Percentiles rank a stretch among this genome's conserved stretches.
phyloP scores from a whole-genome alignment of 2,329 filamentous ascomycete species.

The Reticulascus tulasneorum region DNA sequence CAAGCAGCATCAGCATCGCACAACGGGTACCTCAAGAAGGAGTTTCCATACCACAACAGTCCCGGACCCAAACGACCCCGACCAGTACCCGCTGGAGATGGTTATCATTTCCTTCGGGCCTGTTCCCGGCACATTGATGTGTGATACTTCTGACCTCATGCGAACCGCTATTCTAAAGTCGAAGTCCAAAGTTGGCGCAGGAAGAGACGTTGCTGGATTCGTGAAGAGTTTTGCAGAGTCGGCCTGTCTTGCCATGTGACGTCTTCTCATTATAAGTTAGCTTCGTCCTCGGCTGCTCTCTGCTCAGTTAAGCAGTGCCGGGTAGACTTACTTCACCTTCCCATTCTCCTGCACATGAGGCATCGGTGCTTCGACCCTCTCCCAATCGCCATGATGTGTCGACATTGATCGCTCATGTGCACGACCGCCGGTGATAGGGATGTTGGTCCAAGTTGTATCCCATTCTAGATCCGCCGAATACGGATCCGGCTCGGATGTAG shows the following conservation, averaged over 20 bases:
- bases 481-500: no score
- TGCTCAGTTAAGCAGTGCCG: not conserved
- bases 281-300: not conserved
- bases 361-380: not conserved
- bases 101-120: conserved; percentile 40
- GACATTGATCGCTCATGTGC: not conserved
- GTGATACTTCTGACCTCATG: not conserved
- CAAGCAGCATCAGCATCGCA: conserved; percentile 8
- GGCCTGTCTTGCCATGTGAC: not conserved
- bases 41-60: conserved; percentile 34
- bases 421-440: not conserved
- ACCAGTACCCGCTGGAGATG: conserved; percentile 42
- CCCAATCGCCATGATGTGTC: not conserved
- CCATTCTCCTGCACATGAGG: no score
- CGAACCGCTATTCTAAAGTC: conserved; percentile 44
- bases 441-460: conserved; percentile 1
- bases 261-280: not conserved
- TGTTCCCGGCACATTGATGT: not conserved
- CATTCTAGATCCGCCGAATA: not conserved
- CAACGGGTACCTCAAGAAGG: not conserved
- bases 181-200: conserved; percentile 41
- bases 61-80: conserved; percentile 45
- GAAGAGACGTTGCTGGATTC: conserved; percentile 36
- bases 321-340: no score
- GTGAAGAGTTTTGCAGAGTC: conserved; percentile 17